Base-by-base conservation (phyloP, 2,329 filamentous ascomycete species). In the Colletotrichum kahawae region DNA sequence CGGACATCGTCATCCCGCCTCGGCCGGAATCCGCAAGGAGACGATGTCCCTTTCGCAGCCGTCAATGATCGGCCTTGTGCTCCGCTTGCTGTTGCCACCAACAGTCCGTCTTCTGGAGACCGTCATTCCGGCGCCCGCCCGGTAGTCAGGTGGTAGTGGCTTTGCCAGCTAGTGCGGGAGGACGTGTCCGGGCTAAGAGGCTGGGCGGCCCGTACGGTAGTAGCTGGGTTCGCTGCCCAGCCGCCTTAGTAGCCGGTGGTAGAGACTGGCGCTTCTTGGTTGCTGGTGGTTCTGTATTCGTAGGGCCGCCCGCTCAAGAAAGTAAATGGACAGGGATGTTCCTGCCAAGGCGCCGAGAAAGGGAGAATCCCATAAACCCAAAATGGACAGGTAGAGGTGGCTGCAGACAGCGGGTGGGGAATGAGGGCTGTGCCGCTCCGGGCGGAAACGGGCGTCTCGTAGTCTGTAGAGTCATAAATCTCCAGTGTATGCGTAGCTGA, bases 91-190 rank as follows among this genome's bases (percentile, higher is more conserved):
- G n/a, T 64, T 70, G 67, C 67, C 59, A 64, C 67, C 43, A 29
- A 63, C 29, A 29, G 56, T 62, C 56, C 56, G 69, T 48, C 21
- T 65, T 48, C 24, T 67, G 13, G 63, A 57, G 56, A 63, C 72
- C 51, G 63, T 62, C 60, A 31, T 38, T 54, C 59, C 72, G 67
- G 68, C 72, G 62, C 68, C 67, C 62, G 54, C 54, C 62, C 38
- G 56, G 34, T 51, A n/a, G 56, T 75, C 72, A 72, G 62, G 56
- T 74, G 72, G 36, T 43, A 56, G 67, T 71, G 69, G 56, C 72
- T 75, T 72, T 27, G 60, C 68, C 48, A 27, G 21, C 71, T 67
- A 62, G 72, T 56, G 68, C 71, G 68, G 60, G 54, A 71, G 67
- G 54, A 68, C 24, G 54, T 33, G 56, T 31, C 38, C 67, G 38